phyloP scores from a whole-genome alignment of 257 asterid species.

The Przewalskia tangutica region DNA sequence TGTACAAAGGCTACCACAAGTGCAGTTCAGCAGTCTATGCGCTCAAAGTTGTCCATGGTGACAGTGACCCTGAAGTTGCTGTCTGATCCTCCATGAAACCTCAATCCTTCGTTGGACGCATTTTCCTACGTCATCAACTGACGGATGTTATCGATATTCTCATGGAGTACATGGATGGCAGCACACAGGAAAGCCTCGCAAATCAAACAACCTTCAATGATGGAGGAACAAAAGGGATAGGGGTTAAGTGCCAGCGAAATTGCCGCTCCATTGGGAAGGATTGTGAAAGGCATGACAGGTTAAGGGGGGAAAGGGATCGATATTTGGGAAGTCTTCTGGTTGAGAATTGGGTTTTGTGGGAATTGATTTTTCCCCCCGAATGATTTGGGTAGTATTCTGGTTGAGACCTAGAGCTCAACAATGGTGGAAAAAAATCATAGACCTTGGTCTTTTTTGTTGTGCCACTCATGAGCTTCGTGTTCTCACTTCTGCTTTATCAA shows the following conservation, averaged over 20 bases:
- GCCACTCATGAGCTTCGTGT: neutral
- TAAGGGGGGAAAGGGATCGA: neutral
- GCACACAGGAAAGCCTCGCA: slow-evolving; percentile 45
- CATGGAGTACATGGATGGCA: slow-evolving; percentile 79
- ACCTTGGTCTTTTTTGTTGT: neutral
- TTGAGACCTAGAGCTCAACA: too few relatives aligned
- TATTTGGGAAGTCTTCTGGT: too few relatives aligned
- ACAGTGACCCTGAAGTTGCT: slow-evolving; percentile 67
- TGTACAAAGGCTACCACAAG: slow-evolving; percentile 70
- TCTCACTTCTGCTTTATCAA: too few relatives aligned
- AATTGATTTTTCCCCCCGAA: too few relatives aligned
- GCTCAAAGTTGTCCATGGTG: slow-evolving; percentile 59
- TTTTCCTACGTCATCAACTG: slow-evolving; percentile 62
- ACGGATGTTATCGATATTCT: slow-evolving; percentile 58
- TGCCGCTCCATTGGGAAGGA: neutral
- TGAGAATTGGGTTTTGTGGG: too few relatives aligned
- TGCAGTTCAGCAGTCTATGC: slow-evolving; percentile 43
- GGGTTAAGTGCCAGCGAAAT: neutral
- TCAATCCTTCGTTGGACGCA: slow-evolving; percentile 69
- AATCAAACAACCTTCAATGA: slow-evolving; percentile 22
- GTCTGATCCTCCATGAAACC: slow-evolving; percentile 70
- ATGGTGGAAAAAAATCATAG: too few relatives aligned
- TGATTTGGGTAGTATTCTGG: too few relatives aligned
- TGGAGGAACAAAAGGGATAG: neutral
- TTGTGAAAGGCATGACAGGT: neutral